Evolutionary conservation across 1,139 yeast species (phyloP), one percentile per base, ranked within the genome.

Genomic region (Lodderomyces orthopsilosis): DNA sequence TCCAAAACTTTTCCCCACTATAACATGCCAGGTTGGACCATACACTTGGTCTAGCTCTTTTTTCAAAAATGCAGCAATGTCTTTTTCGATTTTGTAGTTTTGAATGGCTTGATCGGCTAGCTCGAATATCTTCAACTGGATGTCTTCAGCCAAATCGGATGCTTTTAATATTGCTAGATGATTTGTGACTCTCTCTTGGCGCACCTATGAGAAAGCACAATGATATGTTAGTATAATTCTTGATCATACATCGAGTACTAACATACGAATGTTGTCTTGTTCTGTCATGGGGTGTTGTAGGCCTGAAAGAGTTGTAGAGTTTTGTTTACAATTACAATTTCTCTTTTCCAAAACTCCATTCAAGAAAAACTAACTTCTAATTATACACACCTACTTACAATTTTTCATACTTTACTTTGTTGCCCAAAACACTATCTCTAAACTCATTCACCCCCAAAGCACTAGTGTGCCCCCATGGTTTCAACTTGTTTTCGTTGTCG

Each of bases 21-120:
- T 81, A 24, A 90, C 94, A 62, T 93, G 98, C 98, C 98, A 93
- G 19, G 95, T 82, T 37, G 85, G 79, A 1, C 96, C 96, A 54
- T 76, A 85, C 46, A 66, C 55, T 41, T 66, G 68, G 50, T 78
- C 75, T 61, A 77, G 66, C 54, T 84, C 89, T 58, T 86, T 87
- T 68, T 93, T 93, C 51, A 91, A 70, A 50, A 70, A 76, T 0
- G 89, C 82, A 13, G 98, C 97, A 38, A 89, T 75, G 51, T 91
- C 97, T 56, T 85, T 77, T 49, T 83, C 85, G 34, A 79, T 61
- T 41, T 68, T 63, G 57, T 74, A 73, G 8, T 43, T 40, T 26
- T 69, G 57, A 26, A 58, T 46, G 3, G 87, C 81, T 49, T 76
- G 78, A 44, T 70, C 62, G 9, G 84, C 74, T 49, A 85, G 64